Conservation (phyloP, 1,284 basidiomycete genomes). For the Bjerkandera adusta region DNA sequence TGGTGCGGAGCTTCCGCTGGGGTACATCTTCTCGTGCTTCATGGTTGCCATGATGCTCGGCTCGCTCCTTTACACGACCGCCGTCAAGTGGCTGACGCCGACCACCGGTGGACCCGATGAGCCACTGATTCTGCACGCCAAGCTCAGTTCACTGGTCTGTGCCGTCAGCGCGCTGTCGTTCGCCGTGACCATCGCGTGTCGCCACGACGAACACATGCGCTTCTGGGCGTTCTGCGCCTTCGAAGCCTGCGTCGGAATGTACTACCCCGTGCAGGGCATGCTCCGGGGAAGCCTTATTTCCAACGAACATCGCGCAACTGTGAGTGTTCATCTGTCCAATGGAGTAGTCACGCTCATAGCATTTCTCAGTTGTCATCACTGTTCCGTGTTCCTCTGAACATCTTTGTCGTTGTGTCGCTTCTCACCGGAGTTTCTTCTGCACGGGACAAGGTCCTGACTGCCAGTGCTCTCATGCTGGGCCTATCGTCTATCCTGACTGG, state of each 20-base stretch:
- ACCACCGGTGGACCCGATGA: conserved; percentile 30
- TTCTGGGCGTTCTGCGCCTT: conserved; percentile 76
- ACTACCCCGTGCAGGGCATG: conserved; percentile 79
- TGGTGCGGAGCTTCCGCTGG: conserved; percentile 52
- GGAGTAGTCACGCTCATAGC: not conserved
- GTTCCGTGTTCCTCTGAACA: conserved; percentile 72
- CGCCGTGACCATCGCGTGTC: conserved; percentile 44
- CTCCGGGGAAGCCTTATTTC: conserved; percentile 65
- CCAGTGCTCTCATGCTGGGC: conserved; percentile 54
- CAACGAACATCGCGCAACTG: conserved; percentile 73
- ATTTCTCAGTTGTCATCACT: conserved; percentile 58
- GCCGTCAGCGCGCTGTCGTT: conserved; percentile 57
- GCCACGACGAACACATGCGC: conserved; percentile 44
- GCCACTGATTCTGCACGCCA: conserved; percentile 59
- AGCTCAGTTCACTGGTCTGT: conserved; percentile 63
- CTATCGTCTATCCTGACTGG: conserved; percentile 62
- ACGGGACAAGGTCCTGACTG: conserved; percentile 57
- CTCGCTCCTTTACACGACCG: conserved; percentile 61
- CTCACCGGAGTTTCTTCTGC: conserved; percentile 68
- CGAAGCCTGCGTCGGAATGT: conserved; percentile 75
- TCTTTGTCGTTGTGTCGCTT: conserved; percentile 71
- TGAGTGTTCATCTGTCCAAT: conserved; percentile 31
- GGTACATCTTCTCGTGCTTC: conserved; percentile 75
- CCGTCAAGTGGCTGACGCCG: conserved; percentile 21
- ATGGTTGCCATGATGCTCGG: conserved; percentile 82